These are phyloP conservation scores for Alternaria rosae DNA, from an alignment of 2,329 filamentous ascomycete species.

Conservation along the genomic window DNA sequence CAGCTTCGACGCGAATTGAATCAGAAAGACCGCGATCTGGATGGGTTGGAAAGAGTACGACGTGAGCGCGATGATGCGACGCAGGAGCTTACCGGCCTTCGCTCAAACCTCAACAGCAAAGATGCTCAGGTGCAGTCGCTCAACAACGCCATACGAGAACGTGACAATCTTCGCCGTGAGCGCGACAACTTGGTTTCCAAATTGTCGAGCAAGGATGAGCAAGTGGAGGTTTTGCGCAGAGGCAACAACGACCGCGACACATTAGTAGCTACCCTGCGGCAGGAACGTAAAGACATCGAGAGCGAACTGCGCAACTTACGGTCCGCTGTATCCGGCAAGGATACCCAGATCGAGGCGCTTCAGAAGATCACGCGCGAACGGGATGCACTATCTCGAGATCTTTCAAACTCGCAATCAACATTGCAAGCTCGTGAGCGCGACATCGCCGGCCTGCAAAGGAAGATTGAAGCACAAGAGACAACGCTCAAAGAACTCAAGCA, in stretches of 20 bases:
- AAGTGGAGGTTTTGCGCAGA: constrained; percentile 40
- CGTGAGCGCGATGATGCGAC: constrained; percentile 46
- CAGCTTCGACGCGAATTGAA: constrained; percentile 39
- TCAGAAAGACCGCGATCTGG: constrained; percentile 43
- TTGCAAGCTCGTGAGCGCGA: constrained; percentile 47
- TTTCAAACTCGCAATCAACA: constrained; percentile 38
- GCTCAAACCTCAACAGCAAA: constrained; percentile 38
- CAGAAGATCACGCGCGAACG: constrained; percentile 46
- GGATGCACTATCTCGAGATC: constrained; percentile 39
- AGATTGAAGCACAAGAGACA: constrained; percentile 39
- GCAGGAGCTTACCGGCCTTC: constrained; percentile 40
- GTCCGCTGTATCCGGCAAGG: constrained; percentile 39
- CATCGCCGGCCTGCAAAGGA: constrained; percentile 39
- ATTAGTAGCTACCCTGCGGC: constrained; percentile 38
- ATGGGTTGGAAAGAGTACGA: constrained; percentile 33
- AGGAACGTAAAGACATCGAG: constrained; percentile 34
- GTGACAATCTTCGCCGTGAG: constrained; percentile 42
- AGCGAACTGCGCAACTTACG: constrained; percentile 35
- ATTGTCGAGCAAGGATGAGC: constrained; percentile 40
- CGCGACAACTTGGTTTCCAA: constrained; percentile 35
- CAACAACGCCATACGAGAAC: constrained; percentile 39
- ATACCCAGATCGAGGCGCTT: constrained; percentile 46
- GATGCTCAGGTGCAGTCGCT: constrained; percentile 42
- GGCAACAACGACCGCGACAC: constrained; percentile 39
- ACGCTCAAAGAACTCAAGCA: constrained; percentile 41